A percentile compares a stretch with the other conserved stretches of the same genome.
Conservation (phyloP, 1,284 basidiomycete genomes). For the Flammula alnicola region DNA sequence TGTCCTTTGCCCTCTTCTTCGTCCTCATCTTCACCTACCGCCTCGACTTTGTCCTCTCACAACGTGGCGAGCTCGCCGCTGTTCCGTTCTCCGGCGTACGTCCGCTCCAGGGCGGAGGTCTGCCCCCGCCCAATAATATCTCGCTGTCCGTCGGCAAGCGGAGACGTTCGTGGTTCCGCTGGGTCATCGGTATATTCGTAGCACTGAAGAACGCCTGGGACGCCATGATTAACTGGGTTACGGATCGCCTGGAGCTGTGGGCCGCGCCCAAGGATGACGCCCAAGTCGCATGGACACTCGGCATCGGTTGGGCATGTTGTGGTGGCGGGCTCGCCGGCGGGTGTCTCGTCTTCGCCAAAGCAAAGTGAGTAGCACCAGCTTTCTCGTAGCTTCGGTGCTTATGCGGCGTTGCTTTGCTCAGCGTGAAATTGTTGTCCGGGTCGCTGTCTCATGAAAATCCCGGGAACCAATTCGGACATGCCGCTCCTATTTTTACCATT, state of each 20-base stretch:
- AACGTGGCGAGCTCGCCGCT: conserved; percentile 66
- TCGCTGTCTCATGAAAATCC: conserved; percentile 76
- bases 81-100: conserved; percentile 49
- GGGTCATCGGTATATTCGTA: conserved; percentile 27
- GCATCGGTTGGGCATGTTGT: conserved; percentile 90
- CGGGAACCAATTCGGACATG: conserved; percentile 86
- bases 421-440: conserved; percentile 79
- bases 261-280: conserved; percentile 81
- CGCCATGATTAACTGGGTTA: conserved; percentile 54
- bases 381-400: conserved; percentile 10
- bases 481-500: conserved; percentile 83
- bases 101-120: conserved; percentile 18
- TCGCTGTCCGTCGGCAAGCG: conserved; percentile 17
- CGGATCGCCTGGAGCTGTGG: conserved; percentile 73
- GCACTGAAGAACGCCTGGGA: conserved; percentile 45
- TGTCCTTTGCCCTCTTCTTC: conserved; percentile 39
- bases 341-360: conserved; percentile 91
- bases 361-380: conserved; percentile 58
- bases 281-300: conserved; percentile 85
- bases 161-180: conserved; percentile 31
- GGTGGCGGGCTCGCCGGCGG: conserved; percentile 90
- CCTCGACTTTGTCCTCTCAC: conserved; percentile 70
- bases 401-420: conserved; percentile 36
- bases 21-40: conserved; percentile 13
- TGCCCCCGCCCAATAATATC: conserved; percentile 17